phyloP scores from a whole-genome alignment of 306 rosid species.

The Glycine soja region DNA sequence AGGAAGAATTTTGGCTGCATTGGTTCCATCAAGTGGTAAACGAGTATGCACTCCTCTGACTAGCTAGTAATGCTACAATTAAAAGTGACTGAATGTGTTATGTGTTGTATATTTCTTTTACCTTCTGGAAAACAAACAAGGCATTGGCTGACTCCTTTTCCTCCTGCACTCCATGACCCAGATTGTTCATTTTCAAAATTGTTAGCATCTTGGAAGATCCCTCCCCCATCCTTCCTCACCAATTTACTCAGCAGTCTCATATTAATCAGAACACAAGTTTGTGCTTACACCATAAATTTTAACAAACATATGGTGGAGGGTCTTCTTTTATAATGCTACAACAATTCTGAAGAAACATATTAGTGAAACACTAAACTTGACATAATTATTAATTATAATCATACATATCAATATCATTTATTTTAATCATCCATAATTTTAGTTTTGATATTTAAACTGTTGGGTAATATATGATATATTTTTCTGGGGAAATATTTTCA shows the following conservation, averaged over 20 bases:
- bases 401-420: constrained; percentile 20
- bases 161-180: not conserved
- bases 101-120: constrained; percentile 3
- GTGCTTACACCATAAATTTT: constrained; percentile 21
- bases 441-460: constrained; percentile 13
- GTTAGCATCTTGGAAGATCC: not conserved
- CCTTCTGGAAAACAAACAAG: not conserved
- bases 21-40: constrained; percentile 91
- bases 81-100: not conserved
- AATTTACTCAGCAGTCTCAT: not conserved
- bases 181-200: no score
- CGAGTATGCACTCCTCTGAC: constrained; percentile 61
- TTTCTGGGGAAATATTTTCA: not conserved
- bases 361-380: constrained; percentile 14
- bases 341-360: constrained; percentile 12
- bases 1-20: constrained; percentile 84
- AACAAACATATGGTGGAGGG: not conserved
- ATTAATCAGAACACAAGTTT: constrained; percentile 17
- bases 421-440: constrained; percentile 15
- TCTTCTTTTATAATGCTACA: not conserved
- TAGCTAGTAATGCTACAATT: constrained; percentile 21
- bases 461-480: constrained; percentile 4
- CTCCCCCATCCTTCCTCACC: not conserved
- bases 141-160: constrained; percentile 27
- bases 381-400: not conserved